Percentiles rank a stretch among this genome's conserved stretches.
Evolutionary conservation across 331 rosid genomes (phyloP).

Genomic region (Malus hybrid): DNA sequence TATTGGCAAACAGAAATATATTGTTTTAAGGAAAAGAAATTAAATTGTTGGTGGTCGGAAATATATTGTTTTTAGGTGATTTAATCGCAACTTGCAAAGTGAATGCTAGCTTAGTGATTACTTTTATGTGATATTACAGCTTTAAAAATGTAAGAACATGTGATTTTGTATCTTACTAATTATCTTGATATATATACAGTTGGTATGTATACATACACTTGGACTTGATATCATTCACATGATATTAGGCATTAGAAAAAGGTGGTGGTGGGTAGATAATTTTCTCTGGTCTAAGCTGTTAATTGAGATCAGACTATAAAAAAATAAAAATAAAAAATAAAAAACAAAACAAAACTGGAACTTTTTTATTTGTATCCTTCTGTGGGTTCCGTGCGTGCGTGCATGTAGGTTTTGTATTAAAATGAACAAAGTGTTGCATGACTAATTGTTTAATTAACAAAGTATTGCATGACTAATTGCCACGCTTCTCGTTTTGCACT

Average conservation of each 20-base stretch:
- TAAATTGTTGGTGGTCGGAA: not conserved
- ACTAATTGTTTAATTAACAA: not conserved
- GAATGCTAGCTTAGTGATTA: not conserved
- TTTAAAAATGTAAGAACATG: not conserved
- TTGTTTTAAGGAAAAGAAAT: not conserved
- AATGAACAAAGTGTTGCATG: not conserved
- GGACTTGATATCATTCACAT: not conserved
- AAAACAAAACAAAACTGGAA: not conserved
- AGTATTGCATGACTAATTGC: not conserved
- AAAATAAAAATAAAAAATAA: not conserved
- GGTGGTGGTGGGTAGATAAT: not conserved
- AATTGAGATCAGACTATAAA: not conserved
- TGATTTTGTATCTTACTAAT: not conserved
- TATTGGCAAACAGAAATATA: not conserved
- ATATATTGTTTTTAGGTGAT: not conserved
- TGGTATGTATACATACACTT: not conserved
- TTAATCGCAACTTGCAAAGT: not conserved
- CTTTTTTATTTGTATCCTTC: not conserved
- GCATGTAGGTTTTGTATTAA: not conserved
- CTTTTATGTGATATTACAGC: not conserved
- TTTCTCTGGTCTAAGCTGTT: not conserved
- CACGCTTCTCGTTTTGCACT: constrained; percentile 18
- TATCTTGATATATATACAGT: not conserved
- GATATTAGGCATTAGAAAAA: constrained; percentile 1
- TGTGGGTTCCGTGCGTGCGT: constrained; percentile 8